phyloP scores from a whole-genome alignment of 73 alveolate genomes.

The Paramecium biaurelia region DNA sequence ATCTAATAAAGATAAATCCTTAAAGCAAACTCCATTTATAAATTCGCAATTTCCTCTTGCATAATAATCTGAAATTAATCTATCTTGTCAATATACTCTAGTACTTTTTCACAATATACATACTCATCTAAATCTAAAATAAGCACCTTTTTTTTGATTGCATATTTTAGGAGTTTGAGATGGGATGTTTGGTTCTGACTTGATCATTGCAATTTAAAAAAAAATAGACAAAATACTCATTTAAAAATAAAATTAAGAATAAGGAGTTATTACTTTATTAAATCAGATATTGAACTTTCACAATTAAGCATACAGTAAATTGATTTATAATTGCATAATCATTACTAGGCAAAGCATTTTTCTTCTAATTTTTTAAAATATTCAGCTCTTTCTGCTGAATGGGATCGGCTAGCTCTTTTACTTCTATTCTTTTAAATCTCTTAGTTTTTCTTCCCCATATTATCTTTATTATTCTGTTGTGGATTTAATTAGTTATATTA shows the following conservation, averaged over 20 bases:
- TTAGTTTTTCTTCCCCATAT: background rate
- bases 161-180: constrained; percentile 4
- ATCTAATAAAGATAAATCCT: background rate
- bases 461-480: background rate
- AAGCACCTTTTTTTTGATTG: background rate
- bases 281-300: background rate
- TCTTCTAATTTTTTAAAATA: constrained; percentile 3
- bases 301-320: background rate
- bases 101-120: constrained; percentile 5
- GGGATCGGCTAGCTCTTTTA: background rate
- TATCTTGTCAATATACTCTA: constrained; percentile 11
- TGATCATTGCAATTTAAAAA: background rate
- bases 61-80: background rate
- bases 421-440: background rate
- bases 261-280: background rate
- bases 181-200: background rate
- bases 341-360: background rate
- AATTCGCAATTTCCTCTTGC: constrained; percentile 35
- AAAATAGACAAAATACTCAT: background rate
- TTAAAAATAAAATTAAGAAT: background rate
- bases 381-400: constrained; percentile 37
- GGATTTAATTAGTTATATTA: background rate
- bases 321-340: background rate
- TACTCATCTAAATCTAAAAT: constrained; percentile 47
- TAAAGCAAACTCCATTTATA: constrained; percentile 3